Percentiles rank a stretch among this genome's conserved stretches.
Evolutionary conservation across 2,329 filamentous ascomycete genomes (phyloP).

Genomic region (Nemania serpens): DNA sequence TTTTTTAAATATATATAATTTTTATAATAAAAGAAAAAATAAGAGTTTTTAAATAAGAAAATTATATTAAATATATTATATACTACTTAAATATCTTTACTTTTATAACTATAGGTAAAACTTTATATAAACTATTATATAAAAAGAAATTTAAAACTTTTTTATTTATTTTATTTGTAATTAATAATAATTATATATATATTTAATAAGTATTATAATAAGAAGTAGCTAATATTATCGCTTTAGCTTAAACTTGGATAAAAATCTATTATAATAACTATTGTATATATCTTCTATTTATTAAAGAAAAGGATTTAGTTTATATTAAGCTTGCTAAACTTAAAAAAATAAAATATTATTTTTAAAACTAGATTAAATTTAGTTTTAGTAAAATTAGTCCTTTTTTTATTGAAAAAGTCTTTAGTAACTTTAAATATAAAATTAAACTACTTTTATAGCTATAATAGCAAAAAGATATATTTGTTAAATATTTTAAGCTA

Average conservation of each 20-base stretch:
- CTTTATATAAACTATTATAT: neutral
- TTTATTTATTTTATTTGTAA: neutral
- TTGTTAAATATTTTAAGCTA: neutral
- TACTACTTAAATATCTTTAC: neutral
- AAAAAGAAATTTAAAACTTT: neutral
- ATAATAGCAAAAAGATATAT: neutral
- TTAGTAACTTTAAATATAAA: neutral
- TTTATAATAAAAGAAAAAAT: neutral
- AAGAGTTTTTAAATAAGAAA: neutral
- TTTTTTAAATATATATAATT: neutral
- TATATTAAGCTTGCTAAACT: neutral
- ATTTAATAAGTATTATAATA: neutral
- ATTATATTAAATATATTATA: neutral
- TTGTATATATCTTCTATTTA: neutral
- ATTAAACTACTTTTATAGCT: neutral
- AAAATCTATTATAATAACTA: neutral
- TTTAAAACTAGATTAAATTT: neutral
- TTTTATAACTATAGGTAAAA: neutral
- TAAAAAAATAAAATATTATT: neutral
- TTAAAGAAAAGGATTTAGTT: neutral
- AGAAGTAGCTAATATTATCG: neutral
- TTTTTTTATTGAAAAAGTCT: neutral
- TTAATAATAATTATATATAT: neutral
- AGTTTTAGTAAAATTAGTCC: neutral
- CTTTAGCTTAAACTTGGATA: neutral